A percentile compares a stretch with the other conserved stretches of the same genome.
phyloP scores from a whole-genome alignment of 306 rosid species.

The Bauhinia variegata region DNA sequence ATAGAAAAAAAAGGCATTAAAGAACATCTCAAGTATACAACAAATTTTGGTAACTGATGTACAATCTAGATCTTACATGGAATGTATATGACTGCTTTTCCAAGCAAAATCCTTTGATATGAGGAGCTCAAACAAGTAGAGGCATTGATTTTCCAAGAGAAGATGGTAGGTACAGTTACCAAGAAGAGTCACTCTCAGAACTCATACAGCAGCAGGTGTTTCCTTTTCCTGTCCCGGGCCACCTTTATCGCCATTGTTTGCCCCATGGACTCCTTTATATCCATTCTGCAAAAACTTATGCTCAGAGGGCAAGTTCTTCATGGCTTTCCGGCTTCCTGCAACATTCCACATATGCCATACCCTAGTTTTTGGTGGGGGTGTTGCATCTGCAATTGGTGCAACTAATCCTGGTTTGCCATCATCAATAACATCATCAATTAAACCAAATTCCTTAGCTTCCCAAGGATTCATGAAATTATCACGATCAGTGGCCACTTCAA shows the following conservation, averaged over 20 bases:
- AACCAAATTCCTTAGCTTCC: constrained; percentile 92
- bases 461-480: constrained; percentile 94
- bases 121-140: neutral
- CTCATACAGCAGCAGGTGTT: constrained; percentile 62
- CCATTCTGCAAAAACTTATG: constrained; percentile 47
- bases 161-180: too few relatives aligned
- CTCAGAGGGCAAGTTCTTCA: constrained; percentile 77
- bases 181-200: constrained; percentile 19
- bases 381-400: constrained; percentile 72
- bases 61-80: constrained; percentile 39
- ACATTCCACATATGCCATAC: constrained; percentile 63
- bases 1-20: constrained; percentile 2
- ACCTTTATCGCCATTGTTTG: constrained; percentile 46
- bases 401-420: constrained; percentile 92
- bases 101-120: constrained; percentile 26
- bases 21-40: constrained; percentile 11
- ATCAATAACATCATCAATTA: constrained; percentile 81
- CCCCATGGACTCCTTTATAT: constrained; percentile 36
- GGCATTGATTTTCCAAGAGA: neutral
- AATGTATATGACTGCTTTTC: constrained; percentile 26
- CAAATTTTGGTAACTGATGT: constrained; percentile 21
- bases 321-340: constrained; percentile 58
- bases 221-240: constrained; percentile 46
- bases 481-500: constrained; percentile 78
- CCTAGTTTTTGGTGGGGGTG: constrained; percentile 75